Evolutionary conservation across 495 filamentous ascomycete species (phyloP).

Genomic region (Friedmanniomyces simplex): DNA sequence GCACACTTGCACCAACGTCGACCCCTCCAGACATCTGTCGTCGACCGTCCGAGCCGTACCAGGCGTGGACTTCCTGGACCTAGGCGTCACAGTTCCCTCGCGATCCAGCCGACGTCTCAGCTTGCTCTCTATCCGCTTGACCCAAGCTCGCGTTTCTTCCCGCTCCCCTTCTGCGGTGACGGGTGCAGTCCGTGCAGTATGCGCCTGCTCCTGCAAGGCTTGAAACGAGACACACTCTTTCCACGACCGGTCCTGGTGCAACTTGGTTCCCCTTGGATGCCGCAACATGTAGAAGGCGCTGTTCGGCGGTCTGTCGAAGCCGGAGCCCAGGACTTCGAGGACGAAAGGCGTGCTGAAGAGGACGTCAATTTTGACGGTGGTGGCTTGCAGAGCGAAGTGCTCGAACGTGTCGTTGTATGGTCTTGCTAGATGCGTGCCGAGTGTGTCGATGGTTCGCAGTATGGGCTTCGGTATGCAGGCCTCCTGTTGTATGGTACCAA

Average conservation of each 20-base stretch:
- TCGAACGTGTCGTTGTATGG: slow-evolving; percentile 23
- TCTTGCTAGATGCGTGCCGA: slow-evolving; percentile 36
- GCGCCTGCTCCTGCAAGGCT: slow-evolving; percentile 47
- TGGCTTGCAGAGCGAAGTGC: background rate
- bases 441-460: slow-evolving; percentile 42
- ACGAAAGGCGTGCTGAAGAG: slow-evolving; percentile 54
- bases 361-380: slow-evolving; percentile 19
- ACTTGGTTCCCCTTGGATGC: slow-evolving; percentile 52
- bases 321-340: slow-evolving; percentile 52
- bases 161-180: slow-evolving; percentile 2
- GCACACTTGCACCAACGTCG: background rate
- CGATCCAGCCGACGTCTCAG: slow-evolving; percentile 12
- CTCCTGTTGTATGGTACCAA: slow-evolving; percentile 43
- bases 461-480: slow-evolving; percentile 42
- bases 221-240: slow-evolving; percentile 45
- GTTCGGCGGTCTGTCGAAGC: slow-evolving; percentile 52
- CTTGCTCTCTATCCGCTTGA: slow-evolving; percentile 6
- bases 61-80: slow-evolving; percentile 4
- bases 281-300: slow-evolving; percentile 50
- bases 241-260: slow-evolving; percentile 49
- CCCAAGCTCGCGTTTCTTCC: slow-evolving; percentile 14
- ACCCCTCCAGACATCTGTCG: slow-evolving; percentile 1
- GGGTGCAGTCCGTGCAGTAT: slow-evolving; percentile 28
- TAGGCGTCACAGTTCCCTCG: slow-evolving; percentile 7
- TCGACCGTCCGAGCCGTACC: background rate